These are phyloP conservation scores for Solanum sitiens DNA, from an alignment of 257 asterid genomes.

Conservation along the genomic window DNA sequence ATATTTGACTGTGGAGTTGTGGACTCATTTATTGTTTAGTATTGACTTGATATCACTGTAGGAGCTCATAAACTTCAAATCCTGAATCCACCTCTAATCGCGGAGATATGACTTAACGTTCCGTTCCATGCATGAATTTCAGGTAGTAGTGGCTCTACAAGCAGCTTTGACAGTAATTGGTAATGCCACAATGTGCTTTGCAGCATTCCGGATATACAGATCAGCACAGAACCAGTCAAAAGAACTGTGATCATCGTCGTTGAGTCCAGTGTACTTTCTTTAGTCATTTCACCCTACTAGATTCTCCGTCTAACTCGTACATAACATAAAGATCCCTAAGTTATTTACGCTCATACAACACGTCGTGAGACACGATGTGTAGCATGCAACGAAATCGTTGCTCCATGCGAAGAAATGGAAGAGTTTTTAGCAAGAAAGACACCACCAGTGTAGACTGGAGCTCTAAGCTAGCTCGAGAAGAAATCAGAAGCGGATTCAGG, in stretches of 20 bases:
- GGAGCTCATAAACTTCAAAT: background rate
- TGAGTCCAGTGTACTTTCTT: background rate
- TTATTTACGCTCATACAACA: background rate
- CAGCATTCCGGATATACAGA: conserved; percentile 72
- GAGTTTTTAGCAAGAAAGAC: background rate
- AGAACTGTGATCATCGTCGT: conserved; percentile 10
- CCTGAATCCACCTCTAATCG: background rate
- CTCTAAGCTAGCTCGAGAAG: background rate
- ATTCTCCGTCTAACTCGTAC: background rate
- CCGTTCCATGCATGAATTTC: background rate
- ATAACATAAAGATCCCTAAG: background rate
- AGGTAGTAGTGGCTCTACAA: conserved; percentile 87
- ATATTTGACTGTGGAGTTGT: background rate
- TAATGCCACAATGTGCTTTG: conserved; percentile 76
- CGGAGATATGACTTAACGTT: background rate
- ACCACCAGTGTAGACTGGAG: background rate
- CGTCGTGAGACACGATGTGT: background rate
- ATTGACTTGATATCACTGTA: background rate
- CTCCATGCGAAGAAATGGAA: background rate
- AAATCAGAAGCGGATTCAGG: background rate
- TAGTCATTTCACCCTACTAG: background rate
- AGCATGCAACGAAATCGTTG: background rate
- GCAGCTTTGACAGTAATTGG: conserved; percentile 91
- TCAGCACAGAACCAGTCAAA: conserved; percentile 48
- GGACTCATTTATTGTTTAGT: background rate